Base-by-base conservation (phyloP, 805 yeast genomes). In the Phaffomyces opuntiae region DNA sequence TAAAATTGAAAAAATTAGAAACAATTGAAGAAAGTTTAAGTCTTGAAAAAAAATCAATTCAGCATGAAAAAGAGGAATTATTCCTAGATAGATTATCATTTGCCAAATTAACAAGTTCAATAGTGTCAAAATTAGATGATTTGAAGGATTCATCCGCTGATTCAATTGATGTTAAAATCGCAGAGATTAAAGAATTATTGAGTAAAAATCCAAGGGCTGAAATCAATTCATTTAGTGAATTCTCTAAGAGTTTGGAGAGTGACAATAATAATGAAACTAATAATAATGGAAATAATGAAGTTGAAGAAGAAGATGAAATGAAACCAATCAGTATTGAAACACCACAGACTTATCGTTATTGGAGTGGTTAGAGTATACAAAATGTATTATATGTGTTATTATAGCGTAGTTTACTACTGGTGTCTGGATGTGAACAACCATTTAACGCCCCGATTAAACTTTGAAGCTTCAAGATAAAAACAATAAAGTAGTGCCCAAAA, bases 81-180 rank as follows among this genome's bases (percentile, higher is more conserved):
- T 76, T 83, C 51, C 61, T 82, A 40, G 88, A 84, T 53, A 68
- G 88, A 47, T 59, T 86, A 33, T 73, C 85, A n/a, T 70, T 85
- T 52, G 73, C 83, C 38, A 81, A 79, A 56, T 70, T 79, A 16
- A 75, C 87, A 1, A 65, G 72, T 17, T 55, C 68, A 3, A 68
- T 83, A 5, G 64, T 78, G 39, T 60, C 69, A 36, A 82, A 77
- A 54, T 59, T 80, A 39, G 60, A 62, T 39, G 68, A 67, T 35
- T 62, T 66, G 1, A 62, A 63, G 12, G 61, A 64, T 7, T 17
- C 38, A 25, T 40, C 39, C 7, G 14, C 38, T 31, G 44, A 40
- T 12, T 33, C 36, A 45, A 14, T 52, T 46, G 34, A 43, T 34
- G 19, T 53, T 52, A 31, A 52, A 53, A 36, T 66, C 3, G 42